A percentile compares a stretch with the other conserved stretches of the same genome.
phyloP scores from a whole-genome alignment of 768 basidiomycete genomes.

The Termitomyces titanicus region DNA sequence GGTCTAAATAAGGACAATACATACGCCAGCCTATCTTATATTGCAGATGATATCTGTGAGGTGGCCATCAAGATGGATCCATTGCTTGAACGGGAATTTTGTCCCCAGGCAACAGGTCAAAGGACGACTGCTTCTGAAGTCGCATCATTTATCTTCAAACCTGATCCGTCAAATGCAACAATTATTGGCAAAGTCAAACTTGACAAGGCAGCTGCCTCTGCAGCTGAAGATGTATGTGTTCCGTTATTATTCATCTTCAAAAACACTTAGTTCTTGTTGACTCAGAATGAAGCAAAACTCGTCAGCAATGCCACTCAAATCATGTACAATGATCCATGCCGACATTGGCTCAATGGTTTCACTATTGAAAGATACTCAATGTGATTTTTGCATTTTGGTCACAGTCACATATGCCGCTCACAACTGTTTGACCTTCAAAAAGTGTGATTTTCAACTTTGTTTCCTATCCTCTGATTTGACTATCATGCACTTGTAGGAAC shows the following conservation, averaged over 20 bases:
- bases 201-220: background rate
- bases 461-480: background rate
- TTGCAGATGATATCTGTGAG: too few species aligned
- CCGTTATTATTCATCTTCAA: background rate
- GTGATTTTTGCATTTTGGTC: background rate
- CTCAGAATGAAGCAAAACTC: background rate
- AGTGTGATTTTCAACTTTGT: background rate
- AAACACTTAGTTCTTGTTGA: background rate
- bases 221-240: background rate
- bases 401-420: background rate
- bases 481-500: background rate
- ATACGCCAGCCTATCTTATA: too few species aligned
- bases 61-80: background rate
- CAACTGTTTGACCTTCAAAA: background rate
- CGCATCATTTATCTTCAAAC: too few species aligned
- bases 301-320: background rate
- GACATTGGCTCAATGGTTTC: background rate
- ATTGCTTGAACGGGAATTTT: too few species aligned
- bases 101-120: too few species aligned
- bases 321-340: background rate
- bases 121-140: too few species aligned
- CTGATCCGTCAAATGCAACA: background rate
- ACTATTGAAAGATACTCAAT: background rate
- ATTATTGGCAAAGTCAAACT: background rate
- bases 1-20: too few species aligned